Percentiles rank a stretch among this genome's conserved stretches.
These are phyloP conservation scores for Globisporangium polare DNA, from an alignment of 352 stramenopile species.

Conservation along the genomic window DNA sequence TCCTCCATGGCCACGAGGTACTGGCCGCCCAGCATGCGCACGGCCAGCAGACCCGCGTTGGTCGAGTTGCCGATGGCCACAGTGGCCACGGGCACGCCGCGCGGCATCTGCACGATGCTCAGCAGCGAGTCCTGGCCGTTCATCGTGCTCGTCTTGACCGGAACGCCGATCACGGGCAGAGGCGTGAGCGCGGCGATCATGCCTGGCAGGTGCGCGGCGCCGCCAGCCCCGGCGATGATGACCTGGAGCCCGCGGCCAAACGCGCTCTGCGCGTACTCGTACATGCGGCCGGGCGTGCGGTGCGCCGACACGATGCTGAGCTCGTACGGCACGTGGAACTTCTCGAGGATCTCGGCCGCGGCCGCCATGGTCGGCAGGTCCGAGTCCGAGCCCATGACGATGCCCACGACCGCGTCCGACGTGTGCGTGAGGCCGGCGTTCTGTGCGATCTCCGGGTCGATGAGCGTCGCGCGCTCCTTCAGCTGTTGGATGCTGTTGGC, in stretches of 20 bases:
- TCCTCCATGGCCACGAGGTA: conserved; percentile 88
- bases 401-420: conserved; percentile 55
- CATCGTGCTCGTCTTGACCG: conserved; percentile 96
- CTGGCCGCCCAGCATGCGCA: conserved; percentile 91
- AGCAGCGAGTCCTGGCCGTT: conserved; percentile 97
- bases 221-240: conserved; percentile 95
- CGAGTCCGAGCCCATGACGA: conserved; percentile 94
- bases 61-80: conserved; percentile 98
- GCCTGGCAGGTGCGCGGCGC: conserved; percentile 96
- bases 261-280: conserved; percentile 93
- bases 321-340: conserved; percentile 96
- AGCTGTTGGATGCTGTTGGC: conserved; percentile 85
- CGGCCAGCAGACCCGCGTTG: conserved; percentile 97
- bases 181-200: conserved; percentile 89
- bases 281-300: conserved; percentile 95
- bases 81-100: conserved; percentile 96
- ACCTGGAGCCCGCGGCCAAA: conserved; percentile 88
- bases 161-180: conserved; percentile 94
- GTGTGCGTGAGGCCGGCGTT: conserved; percentile 34
- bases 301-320: conserved; percentile 99
- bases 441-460: conserved; percentile 39
- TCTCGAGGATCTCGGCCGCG: conserved; percentile 93
- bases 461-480: conserved; percentile 48
- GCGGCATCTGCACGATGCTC: conserved; percentile 99
- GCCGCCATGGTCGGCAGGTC: conserved; percentile 97